Evolutionary conservation across 768 basidiomycete genomes (phyloP).

Genomic region (Lactarius tabidus): DNA sequence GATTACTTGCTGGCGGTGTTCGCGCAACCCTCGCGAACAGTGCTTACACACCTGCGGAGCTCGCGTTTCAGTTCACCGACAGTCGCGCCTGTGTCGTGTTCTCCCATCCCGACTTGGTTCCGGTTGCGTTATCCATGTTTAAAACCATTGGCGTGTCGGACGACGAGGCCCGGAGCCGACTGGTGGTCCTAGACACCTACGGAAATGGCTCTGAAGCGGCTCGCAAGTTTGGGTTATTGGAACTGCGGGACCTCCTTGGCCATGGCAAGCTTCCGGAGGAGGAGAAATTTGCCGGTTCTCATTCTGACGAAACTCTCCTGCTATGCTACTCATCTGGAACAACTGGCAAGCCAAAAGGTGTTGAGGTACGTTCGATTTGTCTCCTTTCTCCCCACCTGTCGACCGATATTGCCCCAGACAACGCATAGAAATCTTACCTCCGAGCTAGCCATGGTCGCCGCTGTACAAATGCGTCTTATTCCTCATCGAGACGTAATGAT

Average conservation of each 20-base stretch:
- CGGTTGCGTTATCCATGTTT: constrained; percentile 55
- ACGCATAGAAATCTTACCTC: constrained; percentile 67
- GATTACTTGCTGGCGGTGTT: constrained; percentile 59
- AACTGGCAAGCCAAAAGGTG: constrained; percentile 74
- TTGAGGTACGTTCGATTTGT: constrained; percentile 34
- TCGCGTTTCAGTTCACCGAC: constrained; percentile 67
- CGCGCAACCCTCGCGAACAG: constrained; percentile 71
- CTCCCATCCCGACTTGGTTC: constrained; percentile 56
- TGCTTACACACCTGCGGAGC: constrained; percentile 62
- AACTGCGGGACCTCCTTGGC: constrained; percentile 48
- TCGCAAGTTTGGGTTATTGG: constrained; percentile 34
- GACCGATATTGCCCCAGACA: constrained; percentile 37
- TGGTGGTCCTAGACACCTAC: constrained; percentile 48
- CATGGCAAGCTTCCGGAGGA: constrained; percentile 48
- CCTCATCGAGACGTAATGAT: constrained; percentile 48
- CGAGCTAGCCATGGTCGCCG: constrained; percentile 47
- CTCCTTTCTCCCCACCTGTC: background rate
- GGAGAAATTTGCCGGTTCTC: constrained; percentile 48
- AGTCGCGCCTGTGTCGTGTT: constrained; percentile 62
- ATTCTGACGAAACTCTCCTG: constrained; percentile 55
- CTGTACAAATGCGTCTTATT: constrained; percentile 41
- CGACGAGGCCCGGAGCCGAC: constrained; percentile 46
- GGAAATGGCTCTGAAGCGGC: constrained; percentile 21
- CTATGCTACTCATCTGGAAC: constrained; percentile 69
- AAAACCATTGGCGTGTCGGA: constrained; percentile 43